phyloP scores from a whole-genome alignment of 371 early-diverging fungal genomes.

The Mortierella sp. region DNA sequence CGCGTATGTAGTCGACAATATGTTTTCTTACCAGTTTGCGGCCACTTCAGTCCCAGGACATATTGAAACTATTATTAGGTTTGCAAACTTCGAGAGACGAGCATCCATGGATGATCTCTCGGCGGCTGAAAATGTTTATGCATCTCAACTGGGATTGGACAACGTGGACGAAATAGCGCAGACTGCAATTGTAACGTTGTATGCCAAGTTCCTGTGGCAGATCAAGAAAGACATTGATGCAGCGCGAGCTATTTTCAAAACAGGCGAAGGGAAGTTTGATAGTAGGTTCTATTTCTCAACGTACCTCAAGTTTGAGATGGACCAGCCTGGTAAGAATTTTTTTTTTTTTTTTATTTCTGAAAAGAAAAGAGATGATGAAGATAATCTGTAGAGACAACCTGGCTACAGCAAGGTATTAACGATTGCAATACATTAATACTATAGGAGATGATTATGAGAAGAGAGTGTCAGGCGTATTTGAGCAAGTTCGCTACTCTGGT shows the following conservation, averaged over 20 bases:
- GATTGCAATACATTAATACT: background rate
- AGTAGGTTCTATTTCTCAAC: constrained; percentile 66
- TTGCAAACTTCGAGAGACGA: constrained; percentile 69
- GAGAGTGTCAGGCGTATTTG: constrained; percentile 61
- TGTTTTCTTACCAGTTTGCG: background rate
- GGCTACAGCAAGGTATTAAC: background rate
- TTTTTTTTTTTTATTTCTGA: background rate
- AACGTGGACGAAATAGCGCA: constrained; percentile 59
- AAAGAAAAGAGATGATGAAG: background rate
- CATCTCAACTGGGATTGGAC: constrained; percentile 53
- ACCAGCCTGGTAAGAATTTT: constrained; percentile 62
- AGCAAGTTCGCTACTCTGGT: constrained; percentile 57
- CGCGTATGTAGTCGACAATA: background rate
- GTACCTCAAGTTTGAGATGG: constrained; percentile 71
- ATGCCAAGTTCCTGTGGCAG: constrained; percentile 61
- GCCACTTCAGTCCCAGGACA: constrained; percentile 64
- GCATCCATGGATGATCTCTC: constrained; percentile 48
- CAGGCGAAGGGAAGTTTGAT: constrained; percentile 53
- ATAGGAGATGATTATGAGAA: constrained; percentile 58
- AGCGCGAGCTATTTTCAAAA: constrained; percentile 61
- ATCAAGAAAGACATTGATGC: constrained; percentile 60
- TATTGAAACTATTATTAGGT: constrained; percentile 66
- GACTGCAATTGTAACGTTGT: constrained; percentile 63
- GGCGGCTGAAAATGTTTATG: constrained; percentile 58
- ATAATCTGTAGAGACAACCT: background rate